Conservation (phyloP, 2,329 filamentous ascomycete genomes). For the Phialophora macrospora region DNA sequence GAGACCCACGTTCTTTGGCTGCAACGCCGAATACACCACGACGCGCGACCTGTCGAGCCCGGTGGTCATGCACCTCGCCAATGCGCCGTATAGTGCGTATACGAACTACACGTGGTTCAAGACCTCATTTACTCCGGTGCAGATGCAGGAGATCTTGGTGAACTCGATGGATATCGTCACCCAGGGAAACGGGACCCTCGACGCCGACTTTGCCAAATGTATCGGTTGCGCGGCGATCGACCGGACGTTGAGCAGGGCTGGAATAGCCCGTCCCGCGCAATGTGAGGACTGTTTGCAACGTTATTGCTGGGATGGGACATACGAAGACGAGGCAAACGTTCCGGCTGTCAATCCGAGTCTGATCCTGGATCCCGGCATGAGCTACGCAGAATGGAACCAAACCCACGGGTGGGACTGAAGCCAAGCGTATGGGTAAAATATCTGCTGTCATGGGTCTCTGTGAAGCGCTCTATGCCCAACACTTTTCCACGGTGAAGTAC, state of each 20-base stretch:
- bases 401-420: constrained; percentile 10
- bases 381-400: constrained; percentile 23
- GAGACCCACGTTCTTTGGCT: constrained; percentile 39
- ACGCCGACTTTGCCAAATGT: constrained; percentile 34
- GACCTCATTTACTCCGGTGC: constrained; percentile 9
- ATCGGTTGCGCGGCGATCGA: constrained; percentile 40
- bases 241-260: constrained; percentile 34
- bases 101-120: constrained; percentile 19
- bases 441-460: too few relatives aligned
- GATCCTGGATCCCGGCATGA: constrained; percentile 14
- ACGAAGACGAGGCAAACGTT: constrained; percentile 13
- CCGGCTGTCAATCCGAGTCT: constrained; percentile 16
- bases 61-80: constrained; percentile 39
- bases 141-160: constrained; percentile 18
- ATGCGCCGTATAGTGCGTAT: constrained; percentile 38
- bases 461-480: too few relatives aligned
- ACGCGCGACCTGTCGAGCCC: constrained; percentile 23
- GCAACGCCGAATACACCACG: constrained; percentile 33
- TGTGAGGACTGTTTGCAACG: constrained; percentile 36
- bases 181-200: constrained; percentile 38
- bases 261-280: constrained; percentile 32
- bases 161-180: constrained; percentile 38
- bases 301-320: constrained; percentile 39
- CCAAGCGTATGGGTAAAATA: too few relatives aligned
- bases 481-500: too few relatives aligned